These are phyloP conservation scores for Pyronema omphalodes DNA, from an alignment of 495 filamentous ascomycete genomes.

Conservation along the genomic window DNA sequence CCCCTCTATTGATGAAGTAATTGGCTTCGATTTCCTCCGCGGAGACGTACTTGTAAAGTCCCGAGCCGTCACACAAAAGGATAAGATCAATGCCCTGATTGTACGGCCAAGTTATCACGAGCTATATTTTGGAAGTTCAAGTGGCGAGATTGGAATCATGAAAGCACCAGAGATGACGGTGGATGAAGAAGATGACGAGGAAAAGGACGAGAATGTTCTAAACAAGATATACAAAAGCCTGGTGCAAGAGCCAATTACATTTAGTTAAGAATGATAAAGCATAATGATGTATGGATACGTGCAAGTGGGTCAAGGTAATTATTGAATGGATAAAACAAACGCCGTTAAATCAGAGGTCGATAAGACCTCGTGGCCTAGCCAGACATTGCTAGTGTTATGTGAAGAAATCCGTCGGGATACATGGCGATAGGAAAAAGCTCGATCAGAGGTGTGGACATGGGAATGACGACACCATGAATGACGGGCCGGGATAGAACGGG, in stretches of 20 bases:
- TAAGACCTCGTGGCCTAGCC: neutral
- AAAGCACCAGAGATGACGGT: slow-evolving; percentile 28
- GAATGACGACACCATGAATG: slow-evolving; percentile 70
- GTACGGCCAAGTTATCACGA: slow-evolving; percentile 26
- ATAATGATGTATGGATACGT: too few relatives aligned
- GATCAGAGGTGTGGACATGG: slow-evolving; percentile 65
- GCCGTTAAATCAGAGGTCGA: too few relatives aligned
- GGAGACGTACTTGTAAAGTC: slow-evolving; percentile 50
- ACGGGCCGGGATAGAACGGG: slow-evolving; percentile 82
- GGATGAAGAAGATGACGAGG: slow-evolving; percentile 30
- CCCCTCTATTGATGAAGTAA: slow-evolving; percentile 29
- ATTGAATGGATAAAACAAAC: too few relatives aligned
- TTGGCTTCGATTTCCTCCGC: slow-evolving; percentile 34
- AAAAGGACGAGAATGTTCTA: slow-evolving; percentile 15
- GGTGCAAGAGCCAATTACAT: slow-evolving; percentile 6
- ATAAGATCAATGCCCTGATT: slow-evolving; percentile 12
- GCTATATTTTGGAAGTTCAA: slow-evolving; percentile 39
- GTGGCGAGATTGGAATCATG: slow-evolving; percentile 32
- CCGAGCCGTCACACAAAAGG: slow-evolving; percentile 14
- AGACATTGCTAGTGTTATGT: slow-evolving; percentile 62
- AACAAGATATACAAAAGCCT: slow-evolving; percentile 9
- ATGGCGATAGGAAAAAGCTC: slow-evolving; percentile 64
- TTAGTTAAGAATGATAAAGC: slow-evolving; percentile 1
- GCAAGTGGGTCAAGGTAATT: too few relatives aligned
- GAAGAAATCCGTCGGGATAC: slow-evolving; percentile 85